Conservation (phyloP, 1,284 basidiomycete genomes). For the Leccinum holopus region DNA sequence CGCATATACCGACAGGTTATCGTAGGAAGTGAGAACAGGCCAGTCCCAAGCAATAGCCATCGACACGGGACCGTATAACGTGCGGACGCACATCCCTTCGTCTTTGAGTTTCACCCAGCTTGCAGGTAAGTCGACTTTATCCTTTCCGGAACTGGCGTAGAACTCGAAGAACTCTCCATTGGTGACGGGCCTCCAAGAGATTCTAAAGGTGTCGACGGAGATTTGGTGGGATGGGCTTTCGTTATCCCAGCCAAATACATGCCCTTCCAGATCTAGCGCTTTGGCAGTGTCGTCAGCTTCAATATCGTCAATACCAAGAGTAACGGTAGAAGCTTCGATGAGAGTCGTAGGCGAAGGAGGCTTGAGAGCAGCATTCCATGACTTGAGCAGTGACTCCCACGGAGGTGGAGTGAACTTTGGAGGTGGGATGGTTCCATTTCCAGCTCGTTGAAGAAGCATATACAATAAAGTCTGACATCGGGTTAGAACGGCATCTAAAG, state of each 20-base stretch:
- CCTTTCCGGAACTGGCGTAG: slow-evolving; percentile 43
- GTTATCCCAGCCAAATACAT: slow-evolving; percentile 96
- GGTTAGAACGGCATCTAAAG: slow-evolving; percentile 13
- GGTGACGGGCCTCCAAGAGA: slow-evolving; percentile 83
- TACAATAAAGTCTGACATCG: slow-evolving; percentile 77
- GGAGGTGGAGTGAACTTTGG: slow-evolving; percentile 71
- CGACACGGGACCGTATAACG: slow-evolving; percentile 82
- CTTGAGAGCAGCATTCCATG: slow-evolving; percentile 59
- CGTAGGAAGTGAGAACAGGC: slow-evolving; percentile 84
- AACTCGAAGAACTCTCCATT: slow-evolving; percentile 77
- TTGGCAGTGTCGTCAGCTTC: slow-evolving; percentile 65
- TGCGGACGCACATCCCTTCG: slow-evolving; percentile 66
- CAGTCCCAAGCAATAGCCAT: slow-evolving; percentile 79
- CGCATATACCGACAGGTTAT: slow-evolving; percentile 79
- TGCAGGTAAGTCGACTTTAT: slow-evolving; percentile 47
- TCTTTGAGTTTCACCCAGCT: slow-evolving; percentile 61
- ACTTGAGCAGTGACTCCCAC: slow-evolving; percentile 67
- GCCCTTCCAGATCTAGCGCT: slow-evolving; percentile 43
- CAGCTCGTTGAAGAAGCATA: slow-evolving; percentile 85
- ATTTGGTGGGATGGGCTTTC: slow-evolving; percentile 74
- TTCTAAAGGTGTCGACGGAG: slow-evolving; percentile 61
- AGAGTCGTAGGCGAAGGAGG: slow-evolving; percentile 47
- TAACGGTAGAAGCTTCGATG: slow-evolving; percentile 61
- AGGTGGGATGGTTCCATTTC: slow-evolving; percentile 77
- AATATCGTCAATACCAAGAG: slow-evolving; percentile 82